Percentiles rank a stretch among this genome's conserved stretches.
Conservation (phyloP, 208 protist genomes). For the Sergeia podlipaevii region DNA sequence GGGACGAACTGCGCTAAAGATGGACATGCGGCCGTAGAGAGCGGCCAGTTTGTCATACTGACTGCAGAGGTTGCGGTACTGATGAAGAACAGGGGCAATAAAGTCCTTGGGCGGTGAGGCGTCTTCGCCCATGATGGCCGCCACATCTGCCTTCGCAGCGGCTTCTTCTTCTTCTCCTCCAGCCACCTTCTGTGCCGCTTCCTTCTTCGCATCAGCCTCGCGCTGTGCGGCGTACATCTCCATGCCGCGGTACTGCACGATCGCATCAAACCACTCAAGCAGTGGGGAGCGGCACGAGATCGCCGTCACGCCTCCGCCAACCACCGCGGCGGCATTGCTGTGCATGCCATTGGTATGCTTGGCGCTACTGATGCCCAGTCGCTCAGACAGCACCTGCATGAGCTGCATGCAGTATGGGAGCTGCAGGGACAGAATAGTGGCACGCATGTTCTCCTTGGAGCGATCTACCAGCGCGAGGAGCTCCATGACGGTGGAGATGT, state of each 20-base stretch:
- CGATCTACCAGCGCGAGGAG: constrained; percentile 65
- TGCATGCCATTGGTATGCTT: not conserved
- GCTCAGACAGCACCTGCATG: constrained; percentile 57
- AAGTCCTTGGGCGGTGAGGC: constrained; percentile 67
- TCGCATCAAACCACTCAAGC: constrained; percentile 72
- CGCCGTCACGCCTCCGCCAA: constrained; percentile 33
- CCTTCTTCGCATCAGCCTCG: constrained; percentile 5
- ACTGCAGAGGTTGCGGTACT: constrained; percentile 56
- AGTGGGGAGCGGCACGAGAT: constrained; percentile 58
- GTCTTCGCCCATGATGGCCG: constrained; percentile 1
- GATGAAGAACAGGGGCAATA: constrained; percentile 70
- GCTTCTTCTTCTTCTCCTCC: not conserved
- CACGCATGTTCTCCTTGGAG: constrained; percentile 43
- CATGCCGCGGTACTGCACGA: constrained; percentile 70
- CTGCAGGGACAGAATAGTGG: constrained; percentile 64
- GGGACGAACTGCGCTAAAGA: constrained; percentile 77
- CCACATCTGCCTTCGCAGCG: not conserved
- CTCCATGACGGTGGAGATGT: constrained; percentile 75
- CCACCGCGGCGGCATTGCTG: constrained; percentile 8
- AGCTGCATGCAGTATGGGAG: constrained; percentile 76
- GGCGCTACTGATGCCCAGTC: constrained; percentile 40
- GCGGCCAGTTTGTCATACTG: constrained; percentile 69
- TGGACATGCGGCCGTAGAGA: constrained; percentile 71
- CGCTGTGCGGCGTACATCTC: constrained; percentile 72
- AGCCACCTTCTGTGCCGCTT: constrained; percentile 4